A percentile compares a stretch with the other conserved stretches of the same genome.
These are phyloP conservation scores for Mortierella sp. DNA, from an alignment of 371 early-diverging fungal genomes.

Conservation along the genomic window DNA sequence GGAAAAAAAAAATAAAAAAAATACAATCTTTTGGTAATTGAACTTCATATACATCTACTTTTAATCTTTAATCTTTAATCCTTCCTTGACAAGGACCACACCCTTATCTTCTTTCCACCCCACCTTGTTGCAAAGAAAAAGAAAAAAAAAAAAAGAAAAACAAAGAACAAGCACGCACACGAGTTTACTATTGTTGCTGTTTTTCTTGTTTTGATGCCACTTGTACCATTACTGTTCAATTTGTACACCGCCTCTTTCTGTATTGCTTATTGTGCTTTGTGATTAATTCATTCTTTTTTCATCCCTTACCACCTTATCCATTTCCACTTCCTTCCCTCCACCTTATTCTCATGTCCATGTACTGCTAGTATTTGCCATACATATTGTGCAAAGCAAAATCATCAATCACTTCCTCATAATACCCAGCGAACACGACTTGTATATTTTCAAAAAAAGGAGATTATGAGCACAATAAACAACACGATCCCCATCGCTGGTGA, in stretches of 20 bases:
- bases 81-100: no score
- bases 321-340: not conserved
- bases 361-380: not conserved
- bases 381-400: not conserved
- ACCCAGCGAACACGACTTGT: conserved; percentile 4
- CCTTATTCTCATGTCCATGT: not conserved
- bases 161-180: no score
- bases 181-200: no score
- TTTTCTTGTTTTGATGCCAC: no score
- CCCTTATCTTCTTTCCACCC: no score
- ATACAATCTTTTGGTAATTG: no score
- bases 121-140: no score
- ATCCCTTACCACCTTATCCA: not conserved
- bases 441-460: conserved; percentile 4
- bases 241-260: not conserved
- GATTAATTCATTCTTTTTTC: not conserved
- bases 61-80: no score
- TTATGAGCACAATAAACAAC: conserved; percentile 34
- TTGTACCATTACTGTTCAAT: no score
- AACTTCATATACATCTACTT: no score
- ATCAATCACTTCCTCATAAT: not conserved
- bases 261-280: not conserved
- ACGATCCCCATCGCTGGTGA: not conserved
- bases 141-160: no score
- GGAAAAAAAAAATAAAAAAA: no score